Base-by-base conservation (phyloP, 1,139 yeast species). In the Arxiozyma bovina region DNA sequence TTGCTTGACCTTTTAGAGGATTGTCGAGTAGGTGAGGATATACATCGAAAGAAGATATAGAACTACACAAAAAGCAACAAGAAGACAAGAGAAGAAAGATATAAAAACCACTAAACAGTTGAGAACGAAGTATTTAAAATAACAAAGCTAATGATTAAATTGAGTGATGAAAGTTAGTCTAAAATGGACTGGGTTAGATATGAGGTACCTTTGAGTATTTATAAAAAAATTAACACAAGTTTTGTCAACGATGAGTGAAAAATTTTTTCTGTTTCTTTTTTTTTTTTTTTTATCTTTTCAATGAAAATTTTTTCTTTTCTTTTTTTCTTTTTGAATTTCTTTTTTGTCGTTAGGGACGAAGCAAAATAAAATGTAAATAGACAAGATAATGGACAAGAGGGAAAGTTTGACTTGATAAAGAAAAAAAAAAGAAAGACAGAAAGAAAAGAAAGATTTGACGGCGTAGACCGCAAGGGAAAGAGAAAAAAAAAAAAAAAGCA, bases 1-100 rank as follows among this genome's bases (percentile, higher is more conserved):
- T 34, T 34, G 40, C 40, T 34, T 34, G 40, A 34, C 40, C 40
- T 34, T 34, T 34, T 34, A 34, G 55, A 55, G 54, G 55, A 60
- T 53, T 54, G 53, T 23, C 42, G 50, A 42, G 34, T 17, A 41
- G 23, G 17, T 41, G 21, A 20, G 12, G 48, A 27, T n/a, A 8
- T 27, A 17, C 15, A 7, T 3, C 15, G 5, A 1, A 41, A 50
- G 27, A 22, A 25, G 18, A 17, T 4, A 9, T 6, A 44, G 18
- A 23, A 17, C 34, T 25, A 50, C 30, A 42, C 5, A 3, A 48
- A 42, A 49, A 25, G 25, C 40, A 46, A 42, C 23, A 42, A 21
- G 20, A 38, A 38, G 42, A 34, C 21, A 45, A 21, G 25, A 43
- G 23, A 7, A 18, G 2, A 48, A 50, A 25, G 30, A 2, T 27